These are phyloP conservation scores for Toxoplasma gondii DNA, from an alignment of 169 alveolate species.

Conservation along the genomic window DNA sequence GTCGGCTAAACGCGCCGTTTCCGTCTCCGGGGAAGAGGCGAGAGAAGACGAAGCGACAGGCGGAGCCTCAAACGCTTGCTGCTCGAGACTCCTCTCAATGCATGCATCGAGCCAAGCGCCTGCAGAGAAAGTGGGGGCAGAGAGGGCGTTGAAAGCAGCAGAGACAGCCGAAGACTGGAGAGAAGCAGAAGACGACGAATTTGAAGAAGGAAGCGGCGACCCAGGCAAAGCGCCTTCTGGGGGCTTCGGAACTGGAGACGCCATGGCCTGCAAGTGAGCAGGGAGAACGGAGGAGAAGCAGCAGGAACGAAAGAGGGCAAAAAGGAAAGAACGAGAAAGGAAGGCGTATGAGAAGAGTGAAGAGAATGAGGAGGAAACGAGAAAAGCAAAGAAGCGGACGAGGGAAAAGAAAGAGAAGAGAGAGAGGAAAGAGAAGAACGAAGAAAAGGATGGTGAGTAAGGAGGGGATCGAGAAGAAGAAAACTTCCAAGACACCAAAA, in stretches of 20 bases:
- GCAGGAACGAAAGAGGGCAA: not conserved
- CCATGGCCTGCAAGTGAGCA: not conserved
- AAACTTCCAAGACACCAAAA: too few species aligned
- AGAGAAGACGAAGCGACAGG: not conserved
- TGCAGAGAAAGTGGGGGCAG: not conserved
- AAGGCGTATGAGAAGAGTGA: not conserved
- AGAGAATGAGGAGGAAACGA: not conserved
- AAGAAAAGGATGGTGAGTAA: too few species aligned
- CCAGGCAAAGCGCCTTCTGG: too few species aligned
- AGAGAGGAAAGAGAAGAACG: not conserved
- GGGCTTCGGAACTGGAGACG: not conserved
- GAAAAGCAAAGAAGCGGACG: not conserved
- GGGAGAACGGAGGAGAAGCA: not conserved
- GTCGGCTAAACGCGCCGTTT: not conserved
- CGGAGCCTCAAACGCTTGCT: not conserved
- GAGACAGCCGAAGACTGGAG: not conserved
- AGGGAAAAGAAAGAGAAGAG: not conserved
- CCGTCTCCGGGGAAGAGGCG: not conserved
- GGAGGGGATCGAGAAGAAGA: too few species aligned
- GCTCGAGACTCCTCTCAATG: not conserved
- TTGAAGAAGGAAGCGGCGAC: not conserved
- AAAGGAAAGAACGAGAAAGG: not conserved
- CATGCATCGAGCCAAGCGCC: conserved; percentile 16
- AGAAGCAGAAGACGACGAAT: not conserved
- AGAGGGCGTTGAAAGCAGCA: not conserved